Percentiles rank a stretch among this genome's conserved stretches.
Conservation (phyloP, 441 rosid species). For the Hura crepitans region DNA sequence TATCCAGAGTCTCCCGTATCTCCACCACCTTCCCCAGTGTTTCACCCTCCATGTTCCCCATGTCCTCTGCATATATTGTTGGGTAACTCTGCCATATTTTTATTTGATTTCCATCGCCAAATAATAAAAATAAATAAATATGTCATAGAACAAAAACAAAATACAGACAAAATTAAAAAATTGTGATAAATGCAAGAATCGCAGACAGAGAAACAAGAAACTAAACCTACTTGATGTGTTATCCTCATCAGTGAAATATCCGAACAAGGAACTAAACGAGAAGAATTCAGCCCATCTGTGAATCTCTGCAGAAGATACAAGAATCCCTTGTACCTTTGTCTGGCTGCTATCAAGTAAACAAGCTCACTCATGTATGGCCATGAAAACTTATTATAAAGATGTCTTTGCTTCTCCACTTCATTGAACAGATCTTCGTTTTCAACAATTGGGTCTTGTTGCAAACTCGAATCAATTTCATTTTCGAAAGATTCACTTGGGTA, state of each 20-base stretch:
- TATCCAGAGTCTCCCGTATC: slow-evolving; percentile 46
- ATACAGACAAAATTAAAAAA: neutral
- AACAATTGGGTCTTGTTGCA: slow-evolving; percentile 15
- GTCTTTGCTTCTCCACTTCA: slow-evolving; percentile 46
- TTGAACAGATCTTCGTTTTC: slow-evolving; percentile 37
- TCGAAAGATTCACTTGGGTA: slow-evolving; percentile 68
- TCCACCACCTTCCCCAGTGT: slow-evolving; percentile 39
- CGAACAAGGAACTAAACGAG: slow-evolving; percentile 49
- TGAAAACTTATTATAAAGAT: slow-evolving; percentile 46
- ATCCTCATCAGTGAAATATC: slow-evolving; percentile 77
- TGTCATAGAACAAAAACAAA: neutral
- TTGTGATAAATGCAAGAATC: no score
- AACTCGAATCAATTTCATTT: slow-evolving; percentile 48
- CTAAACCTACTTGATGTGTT: slow-evolving; percentile 58
- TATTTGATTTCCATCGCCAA: no score
- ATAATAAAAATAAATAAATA: no score
- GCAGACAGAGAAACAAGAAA: no score
- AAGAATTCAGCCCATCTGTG: slow-evolving; percentile 33
- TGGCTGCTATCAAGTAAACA: slow-evolving; percentile 62
- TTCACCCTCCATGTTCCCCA: slow-evolving; percentile 49
- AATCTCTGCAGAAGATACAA: slow-evolving; percentile 48
- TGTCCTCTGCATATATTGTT: slow-evolving; percentile 58
- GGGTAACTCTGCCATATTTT: slow-evolving; percentile 62
- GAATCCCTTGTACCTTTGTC: slow-evolving; percentile 71
- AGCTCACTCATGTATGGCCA: slow-evolving; percentile 62